A percentile compares a stretch with the other conserved stretches of the same genome.
These are phyloP conservation scores for Prorocentrum cordatum DNA, from an alignment of 169 alveolate genomes.

Conservation along the genomic window DNA sequence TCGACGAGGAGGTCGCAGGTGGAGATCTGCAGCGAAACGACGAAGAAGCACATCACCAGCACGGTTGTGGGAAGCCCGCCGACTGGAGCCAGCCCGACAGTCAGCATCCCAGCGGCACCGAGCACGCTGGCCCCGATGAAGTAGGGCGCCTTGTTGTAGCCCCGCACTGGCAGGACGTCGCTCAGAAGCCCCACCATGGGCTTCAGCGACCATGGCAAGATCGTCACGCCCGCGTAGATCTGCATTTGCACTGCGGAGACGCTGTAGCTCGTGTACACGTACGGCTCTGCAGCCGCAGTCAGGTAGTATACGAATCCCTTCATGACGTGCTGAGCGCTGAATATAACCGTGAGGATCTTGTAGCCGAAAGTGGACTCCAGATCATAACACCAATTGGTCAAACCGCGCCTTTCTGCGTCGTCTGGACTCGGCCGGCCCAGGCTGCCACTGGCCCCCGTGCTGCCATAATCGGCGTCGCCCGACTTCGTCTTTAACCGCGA, in stretches of 20 bases:
- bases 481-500: no score
- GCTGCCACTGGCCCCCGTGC: no score
- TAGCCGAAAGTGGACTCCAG: constrained; percentile 18
- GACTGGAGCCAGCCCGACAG: neutral
- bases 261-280: constrained; percentile 10
- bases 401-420: no score
- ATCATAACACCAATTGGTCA: neutral
- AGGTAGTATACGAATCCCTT: constrained; percentile 40
- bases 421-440: no score
- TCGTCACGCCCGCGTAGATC: constrained; percentile 43
- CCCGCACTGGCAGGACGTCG: constrained; percentile 48
- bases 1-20: constrained; percentile 69
- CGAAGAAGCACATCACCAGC: constrained; percentile 25
- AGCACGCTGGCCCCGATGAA: constrained; percentile 30
- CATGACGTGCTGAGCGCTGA: constrained; percentile 52
- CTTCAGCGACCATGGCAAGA: constrained; percentile 68
- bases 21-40: constrained; percentile 62
- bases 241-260: constrained; percentile 60
- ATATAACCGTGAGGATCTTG: constrained; percentile 31
- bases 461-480: no score
- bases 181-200: constrained; percentile 68
- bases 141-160: constrained; percentile 69
- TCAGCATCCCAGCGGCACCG: constrained; percentile 15
- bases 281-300: neutral
- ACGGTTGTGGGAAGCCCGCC: neutral